Base-by-base conservation (phyloP, 2,329 filamentous ascomycete species). In the Diaporthe sp. region DNA sequence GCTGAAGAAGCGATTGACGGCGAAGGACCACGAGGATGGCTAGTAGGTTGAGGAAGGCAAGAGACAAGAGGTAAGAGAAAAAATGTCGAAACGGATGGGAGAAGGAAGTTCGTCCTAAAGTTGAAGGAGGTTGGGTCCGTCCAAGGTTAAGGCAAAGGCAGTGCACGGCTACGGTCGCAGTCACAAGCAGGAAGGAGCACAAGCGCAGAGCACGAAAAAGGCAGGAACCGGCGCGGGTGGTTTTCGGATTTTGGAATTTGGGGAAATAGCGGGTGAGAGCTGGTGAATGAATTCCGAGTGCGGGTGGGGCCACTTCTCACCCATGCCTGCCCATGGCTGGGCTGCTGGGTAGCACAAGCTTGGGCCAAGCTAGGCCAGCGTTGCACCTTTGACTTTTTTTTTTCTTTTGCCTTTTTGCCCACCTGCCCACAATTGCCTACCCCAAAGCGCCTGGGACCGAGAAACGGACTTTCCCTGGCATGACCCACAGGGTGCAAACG, bases 141-240 rank as follows among this genome's bases (percentile, higher is more conserved):
- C 17, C 6, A 34, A 9, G 13, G 13, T 31, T 57, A 31, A 57
- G 28, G 55, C 28, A 34, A 37, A 19, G 28, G 15, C 15, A 34
- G 31, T 9, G 6, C 22, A 31, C 42, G 55, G 17, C 55, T 34
- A 39, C 17, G 55, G 42, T 8, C 31, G n/a, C 42, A 19, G 61
- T 49, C 61, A 65, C 42, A 65, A 62, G 59, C 59, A 53, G 6
- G 37, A 6, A 39, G 37, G 37, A 39, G 37, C 37, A 39, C 37
- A 39, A 39, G 37, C 37, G 37, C 37, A 13, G 37, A 39, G 37
- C 37, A 39, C 37, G 12, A 39, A 10, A 39, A 39, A 74, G 49
- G 51, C 22, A 70, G 51, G 53, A 59, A 75, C 71, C 74, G 51
- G 39, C 74, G 39, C 74, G 73, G 77, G 59, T 77, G 72, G 46